Conservation (phyloP, 768 basidiomycete genomes). For the Lactarius indigo region DNA sequence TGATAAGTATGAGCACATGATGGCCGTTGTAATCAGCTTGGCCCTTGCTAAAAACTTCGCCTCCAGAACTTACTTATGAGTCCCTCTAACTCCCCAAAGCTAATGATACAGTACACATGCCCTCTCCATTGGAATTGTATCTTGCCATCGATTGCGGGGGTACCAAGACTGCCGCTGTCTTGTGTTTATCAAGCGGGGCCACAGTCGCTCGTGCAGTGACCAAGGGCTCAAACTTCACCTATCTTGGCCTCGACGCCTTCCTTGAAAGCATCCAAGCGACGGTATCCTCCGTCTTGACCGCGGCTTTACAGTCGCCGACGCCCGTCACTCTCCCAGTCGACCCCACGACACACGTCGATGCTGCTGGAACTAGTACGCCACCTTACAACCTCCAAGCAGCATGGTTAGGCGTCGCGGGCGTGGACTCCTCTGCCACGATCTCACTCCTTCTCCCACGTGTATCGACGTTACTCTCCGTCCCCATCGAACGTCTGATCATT, state of each 20-base stretch:
- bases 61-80: not conserved
- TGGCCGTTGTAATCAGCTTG: not conserved
- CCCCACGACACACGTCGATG: conserved; percentile 2
- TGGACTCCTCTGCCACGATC: conserved; percentile 67
- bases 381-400: conserved; percentile 55
- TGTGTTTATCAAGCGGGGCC: conserved; percentile 53
- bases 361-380: not conserved
- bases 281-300: conserved; percentile 48
- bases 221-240: conserved; percentile 84
- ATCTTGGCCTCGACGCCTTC: conserved; percentile 65
- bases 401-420: conserved; percentile 83
- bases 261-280: conserved; percentile 49
- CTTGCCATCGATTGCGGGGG: conserved; percentile 89
- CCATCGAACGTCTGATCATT: conserved; percentile 51
- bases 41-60: not conserved
- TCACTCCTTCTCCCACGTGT: conserved; percentile 52
- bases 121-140: conserved; percentile 49
- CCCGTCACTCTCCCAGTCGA: conserved; percentile 16
- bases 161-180: conserved; percentile 79
- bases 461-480: conserved; percentile 55
- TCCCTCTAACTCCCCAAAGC: conserved; percentile 1
- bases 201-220: conserved; percentile 65
- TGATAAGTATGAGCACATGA: conserved; percentile 1
- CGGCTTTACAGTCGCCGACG: conserved; percentile 1
- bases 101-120: conserved; percentile 26